Percentiles rank a stretch among this genome's conserved stretches.
phyloP scores from a whole-genome alignment of 495 filamentous ascomycete genomes.

The Neurospora sp. region DNA sequence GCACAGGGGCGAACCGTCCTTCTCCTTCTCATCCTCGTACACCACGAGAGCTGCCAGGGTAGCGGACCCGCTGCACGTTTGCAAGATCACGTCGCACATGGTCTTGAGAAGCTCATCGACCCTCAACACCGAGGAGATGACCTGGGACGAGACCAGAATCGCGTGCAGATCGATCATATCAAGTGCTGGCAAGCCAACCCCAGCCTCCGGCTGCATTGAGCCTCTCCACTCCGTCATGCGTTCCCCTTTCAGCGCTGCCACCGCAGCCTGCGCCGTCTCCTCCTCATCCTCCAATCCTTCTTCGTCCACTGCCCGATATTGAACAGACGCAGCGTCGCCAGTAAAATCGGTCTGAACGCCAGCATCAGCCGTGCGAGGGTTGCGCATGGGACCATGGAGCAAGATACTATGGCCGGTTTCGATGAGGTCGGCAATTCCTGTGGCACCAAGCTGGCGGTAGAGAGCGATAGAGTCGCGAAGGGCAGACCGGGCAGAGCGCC shows the following conservation, averaged over 20 bases:
- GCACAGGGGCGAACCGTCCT: constrained; percentile 27
- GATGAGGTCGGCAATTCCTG: constrained; percentile 61
- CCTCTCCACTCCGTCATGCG: constrained; percentile 56
- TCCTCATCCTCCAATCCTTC: constrained; percentile 51
- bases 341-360: constrained; percentile 66
- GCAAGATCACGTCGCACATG: constrained; percentile 84
- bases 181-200: constrained; percentile 42
- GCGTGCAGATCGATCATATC: constrained; percentile 84
- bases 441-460: constrained; percentile 64
- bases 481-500: constrained; percentile 59
- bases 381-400: constrained; percentile 52
- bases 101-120: constrained; percentile 76
- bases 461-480: constrained; percentile 63
- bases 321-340: constrained; percentile 48
- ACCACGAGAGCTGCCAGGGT: constrained; percentile 66
- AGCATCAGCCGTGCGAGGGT: constrained; percentile 51
- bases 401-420: constrained; percentile 62
- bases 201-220: constrained; percentile 34
- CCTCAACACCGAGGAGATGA: constrained; percentile 79
- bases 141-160: constrained; percentile 79
- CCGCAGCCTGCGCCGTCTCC: constrained; percentile 31
- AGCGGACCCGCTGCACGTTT: constrained; percentile 69
- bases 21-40: constrained; percentile 13
- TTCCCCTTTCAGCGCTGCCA: constrained; percentile 46
- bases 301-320: constrained; percentile 37